phyloP scores from a whole-genome alignment of 2,329 filamentous ascomycete genomes.

The Pseudocercospora macadamiae region DNA sequence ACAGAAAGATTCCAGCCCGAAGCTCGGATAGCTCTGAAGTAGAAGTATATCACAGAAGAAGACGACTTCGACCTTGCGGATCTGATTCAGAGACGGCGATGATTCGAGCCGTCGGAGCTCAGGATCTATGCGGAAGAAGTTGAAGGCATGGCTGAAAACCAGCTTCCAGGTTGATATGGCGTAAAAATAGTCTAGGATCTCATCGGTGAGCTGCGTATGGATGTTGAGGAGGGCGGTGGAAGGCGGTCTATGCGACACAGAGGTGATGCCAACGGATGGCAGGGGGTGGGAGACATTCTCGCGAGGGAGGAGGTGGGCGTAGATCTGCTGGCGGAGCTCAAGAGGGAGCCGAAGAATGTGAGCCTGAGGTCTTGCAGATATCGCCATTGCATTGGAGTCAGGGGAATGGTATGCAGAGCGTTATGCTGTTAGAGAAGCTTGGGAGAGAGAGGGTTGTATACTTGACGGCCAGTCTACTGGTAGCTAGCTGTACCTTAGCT shows the following conservation, averaged over 20 bases:
- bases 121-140: conserved; percentile 41
- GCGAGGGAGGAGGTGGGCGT: conserved; percentile 40
- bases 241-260: conserved; percentile 36
- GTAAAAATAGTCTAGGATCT: conserved; percentile 38
- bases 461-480: too few species aligned
- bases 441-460: too few species aligned
- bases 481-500: too few species aligned
- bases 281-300: conserved; percentile 35
- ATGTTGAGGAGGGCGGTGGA: conserved; percentile 31
- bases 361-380: conserved; percentile 3
- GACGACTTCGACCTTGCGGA: conserved; percentile 38
- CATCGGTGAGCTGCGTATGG: conserved; percentile 32
- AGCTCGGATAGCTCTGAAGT: conserved; percentile 36
- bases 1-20: conserved; percentile 36
- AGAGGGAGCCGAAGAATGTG: conserved; percentile 43
- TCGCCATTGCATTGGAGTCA: too few species aligned
- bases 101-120: conserved; percentile 33
- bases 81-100: conserved; percentile 24
- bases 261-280: conserved; percentile 38
- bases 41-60: conserved; percentile 39
- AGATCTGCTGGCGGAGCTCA: conserved; percentile 50
- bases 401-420: too few species aligned
- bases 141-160: conserved; percentile 41
- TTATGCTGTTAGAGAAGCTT: too few species aligned
- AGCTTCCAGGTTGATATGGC: conserved; percentile 38